Percentiles rank a stretch among this genome's conserved stretches.
Conservation (phyloP, 306 rosid species). For the Fragaria iinumae region DNA sequence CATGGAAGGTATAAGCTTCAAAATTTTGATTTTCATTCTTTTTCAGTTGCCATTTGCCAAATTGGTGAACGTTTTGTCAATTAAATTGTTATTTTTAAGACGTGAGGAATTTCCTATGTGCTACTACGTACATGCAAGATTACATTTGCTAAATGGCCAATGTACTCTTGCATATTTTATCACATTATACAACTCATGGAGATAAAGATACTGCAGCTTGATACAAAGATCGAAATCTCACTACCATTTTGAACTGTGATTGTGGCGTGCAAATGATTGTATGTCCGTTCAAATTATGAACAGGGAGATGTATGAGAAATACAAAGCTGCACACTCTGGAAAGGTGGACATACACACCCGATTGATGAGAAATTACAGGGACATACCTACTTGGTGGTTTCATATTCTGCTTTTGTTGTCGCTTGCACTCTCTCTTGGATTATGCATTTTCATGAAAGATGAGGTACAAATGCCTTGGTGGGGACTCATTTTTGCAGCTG, state of each 20-base stretch:
- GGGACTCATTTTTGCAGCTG: slow-evolving; percentile 63
- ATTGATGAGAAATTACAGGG: slow-evolving; percentile 60
- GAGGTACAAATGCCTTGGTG: slow-evolving; percentile 75
- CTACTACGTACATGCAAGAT: neutral
- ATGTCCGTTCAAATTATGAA: neutral
- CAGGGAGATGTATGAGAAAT: slow-evolving; percentile 48
- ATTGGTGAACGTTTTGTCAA: too few species aligned
- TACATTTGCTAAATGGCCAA: neutral
- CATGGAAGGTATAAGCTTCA: slow-evolving; percentile 42
- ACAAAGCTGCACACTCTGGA: slow-evolving; percentile 38
- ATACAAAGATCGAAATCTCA: too few species aligned
- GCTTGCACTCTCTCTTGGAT: slow-evolving; percentile 33
- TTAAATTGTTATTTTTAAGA: too few species aligned
- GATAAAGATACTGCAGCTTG: too few species aligned
- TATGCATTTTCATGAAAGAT: slow-evolving; percentile 43
- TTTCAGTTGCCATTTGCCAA: neutral
- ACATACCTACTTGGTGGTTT: slow-evolving; percentile 74
- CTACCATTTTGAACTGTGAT: too few species aligned
- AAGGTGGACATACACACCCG: slow-evolving; percentile 62
- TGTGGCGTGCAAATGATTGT: neutral
- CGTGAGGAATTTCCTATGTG: neutral
- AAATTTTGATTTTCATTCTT: neutral
- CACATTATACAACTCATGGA: too few species aligned
- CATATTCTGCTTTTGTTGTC: slow-evolving; percentile 38
- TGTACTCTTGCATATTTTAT: neutral